Evolutionary conservation across 1,284 basidiomycete species (phyloP).

Genomic region (Amylostereum areolatum): DNA sequence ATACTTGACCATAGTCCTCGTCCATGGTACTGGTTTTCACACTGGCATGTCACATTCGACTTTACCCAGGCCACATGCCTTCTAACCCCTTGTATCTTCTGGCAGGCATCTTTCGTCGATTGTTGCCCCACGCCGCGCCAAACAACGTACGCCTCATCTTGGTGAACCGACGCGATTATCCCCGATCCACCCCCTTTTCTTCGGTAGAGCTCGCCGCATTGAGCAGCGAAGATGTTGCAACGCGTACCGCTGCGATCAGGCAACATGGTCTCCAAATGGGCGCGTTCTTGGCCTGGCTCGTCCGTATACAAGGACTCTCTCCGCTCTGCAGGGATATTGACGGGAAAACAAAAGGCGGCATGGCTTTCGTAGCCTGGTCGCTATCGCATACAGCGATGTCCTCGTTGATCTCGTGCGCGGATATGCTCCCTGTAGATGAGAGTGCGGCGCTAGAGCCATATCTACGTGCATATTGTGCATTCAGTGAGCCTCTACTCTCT

Average conservation of each 20-base stretch:
- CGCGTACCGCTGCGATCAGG: conserved; percentile 12
- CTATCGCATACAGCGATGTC: conserved; percentile 13
- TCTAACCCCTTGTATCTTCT: neutral
- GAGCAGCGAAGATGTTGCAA: conserved; percentile 8
- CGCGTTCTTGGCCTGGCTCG: conserved; percentile 20
- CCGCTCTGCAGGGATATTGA: conserved; percentile 7
- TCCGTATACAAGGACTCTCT: conserved; percentile 17
- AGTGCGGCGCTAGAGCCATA: conserved; percentile 11
- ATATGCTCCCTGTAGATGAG: conserved; percentile 13
- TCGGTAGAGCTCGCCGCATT: conserved; percentile 20
- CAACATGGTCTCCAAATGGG: conserved; percentile 20
- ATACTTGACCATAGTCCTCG: conserved; percentile 19
- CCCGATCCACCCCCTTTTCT: conserved; percentile 20
- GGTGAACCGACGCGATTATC: conserved; percentile 26
- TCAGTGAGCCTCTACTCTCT: conserved; percentile 14
- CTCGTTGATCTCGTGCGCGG: conserved; percentile 19
- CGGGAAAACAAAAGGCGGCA: conserved; percentile 13
- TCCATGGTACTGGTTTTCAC: conserved; percentile 20
- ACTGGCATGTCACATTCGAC: conserved; percentile 11
- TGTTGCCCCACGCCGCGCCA: conserved; percentile 19
- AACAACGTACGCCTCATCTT: conserved; percentile 22
- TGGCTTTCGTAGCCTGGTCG: conserved; percentile 24
- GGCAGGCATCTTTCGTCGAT: conserved; percentile 20
- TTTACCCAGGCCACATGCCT: neutral
- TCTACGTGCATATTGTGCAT: conserved; percentile 18